phyloP scores from a whole-genome alignment of 169 alveolate genomes.

The Plasmodium knowlesi region DNA sequence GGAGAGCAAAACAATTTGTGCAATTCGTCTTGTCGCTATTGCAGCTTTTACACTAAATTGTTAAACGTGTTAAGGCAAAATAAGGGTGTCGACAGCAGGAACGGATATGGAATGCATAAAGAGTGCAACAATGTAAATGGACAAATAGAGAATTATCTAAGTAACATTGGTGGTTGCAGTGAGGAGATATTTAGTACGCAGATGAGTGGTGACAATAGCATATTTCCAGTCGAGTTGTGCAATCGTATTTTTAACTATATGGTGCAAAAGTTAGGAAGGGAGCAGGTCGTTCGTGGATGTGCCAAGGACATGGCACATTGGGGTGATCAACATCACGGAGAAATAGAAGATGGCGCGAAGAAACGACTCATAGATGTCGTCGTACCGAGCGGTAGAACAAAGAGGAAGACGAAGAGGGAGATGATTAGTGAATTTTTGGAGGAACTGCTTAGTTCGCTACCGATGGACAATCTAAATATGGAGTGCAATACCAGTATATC shows the following conservation, averaged over 20 bases:
- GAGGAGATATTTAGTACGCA: neutral
- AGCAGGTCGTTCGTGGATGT: neutral
- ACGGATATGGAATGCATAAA: neutral
- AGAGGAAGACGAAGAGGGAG: neutral
- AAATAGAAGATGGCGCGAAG: neutral
- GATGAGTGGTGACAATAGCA: neutral
- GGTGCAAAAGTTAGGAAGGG: neutral
- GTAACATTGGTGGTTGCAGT: neutral
- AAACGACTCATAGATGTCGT: neutral
- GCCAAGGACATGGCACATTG: neutral
- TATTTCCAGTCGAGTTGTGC: neutral
- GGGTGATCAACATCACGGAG: neutral
- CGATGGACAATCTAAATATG: neutral
- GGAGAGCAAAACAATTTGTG: neutral
- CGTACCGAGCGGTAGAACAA: neutral
- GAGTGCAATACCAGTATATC: neutral
- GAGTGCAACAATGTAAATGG: neutral
- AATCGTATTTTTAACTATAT: neutral
- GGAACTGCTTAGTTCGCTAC: slow-evolving; percentile 6
- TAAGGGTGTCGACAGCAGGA: neutral
- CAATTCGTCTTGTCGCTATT: neutral
- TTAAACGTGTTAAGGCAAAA: neutral
- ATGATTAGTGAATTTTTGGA: slow-evolving; percentile 4
- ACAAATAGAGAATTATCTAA: neutral
- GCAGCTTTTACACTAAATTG: neutral